Evolutionary conservation across 371 early-diverging fungal species (phyloP), one percentile per base, ranked within the genome.

Genomic region (Neoconidiobolus thromboides): DNA sequence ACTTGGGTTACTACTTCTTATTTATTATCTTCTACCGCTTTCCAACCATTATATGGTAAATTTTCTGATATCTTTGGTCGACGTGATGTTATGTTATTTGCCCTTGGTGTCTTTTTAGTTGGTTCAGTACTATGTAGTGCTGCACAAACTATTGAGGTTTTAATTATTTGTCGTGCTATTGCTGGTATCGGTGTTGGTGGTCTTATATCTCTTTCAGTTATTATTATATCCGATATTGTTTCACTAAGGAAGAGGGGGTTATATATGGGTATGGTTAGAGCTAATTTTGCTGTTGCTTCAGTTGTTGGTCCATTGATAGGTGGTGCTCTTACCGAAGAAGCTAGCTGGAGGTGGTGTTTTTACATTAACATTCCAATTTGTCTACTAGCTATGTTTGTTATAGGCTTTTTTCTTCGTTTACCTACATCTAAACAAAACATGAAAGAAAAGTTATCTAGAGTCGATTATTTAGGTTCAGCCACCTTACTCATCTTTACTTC

Each of bases 131-230:
- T 76, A 49, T 78, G 81, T 43, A 81, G 81, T 56, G 72, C 76
- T 59, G 74, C 81, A 0, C 70, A 62, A 9, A 69, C 67, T 43
- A 66, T 83, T 60, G 66, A 56, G 26, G 65, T 68, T 65, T 73
- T 94, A 14, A 90, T 91, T 26, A 66, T 78, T 26, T 82, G 79
- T 5, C 77, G 91, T 51, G 85, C 81, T 1, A 62, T 87, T 40
- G 78, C 86, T 4, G 89, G 89, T 26, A 63, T 85, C 41, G 93
- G 95, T 44, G 91, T 87, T 41, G 83, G 82, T 15, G 88, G 90
- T 2, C 66, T 89, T 6, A 69, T 83, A 39, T 72, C 80, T 5
- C 67, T 86, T 60, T 76, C 75, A 15, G 70, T 87, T 53, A 78
- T 87, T 48, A 80, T 87, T 55, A 79, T 88, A 42, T 74, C 84